A percentile compares a stretch with the other conserved stretches of the same genome.
Evolutionary conservation across 164 flowering plant species (phyloP).

Genomic region (grape (Vitis vinifera)): DNA sequence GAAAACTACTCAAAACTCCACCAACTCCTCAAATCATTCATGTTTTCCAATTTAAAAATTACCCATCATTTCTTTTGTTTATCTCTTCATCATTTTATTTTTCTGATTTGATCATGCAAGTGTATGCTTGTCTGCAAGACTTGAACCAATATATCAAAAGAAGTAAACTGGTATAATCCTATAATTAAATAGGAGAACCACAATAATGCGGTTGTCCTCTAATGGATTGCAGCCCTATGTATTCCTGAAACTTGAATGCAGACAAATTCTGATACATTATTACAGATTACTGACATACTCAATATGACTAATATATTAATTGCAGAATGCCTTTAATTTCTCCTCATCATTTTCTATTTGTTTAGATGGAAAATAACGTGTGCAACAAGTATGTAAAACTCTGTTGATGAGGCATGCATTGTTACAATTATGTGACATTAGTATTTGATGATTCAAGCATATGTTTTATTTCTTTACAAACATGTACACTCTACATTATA

Average conservation of each 20-base stretch:
- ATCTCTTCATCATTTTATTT: neutral
- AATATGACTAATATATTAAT: slow-evolving; percentile 1
- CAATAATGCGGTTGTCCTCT: slow-evolving; percentile 32
- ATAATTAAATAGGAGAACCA: slow-evolving; percentile 25
- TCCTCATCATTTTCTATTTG: neutral
- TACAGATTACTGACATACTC: neutral
- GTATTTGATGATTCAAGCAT: too few species aligned
- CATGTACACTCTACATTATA: too few species aligned
- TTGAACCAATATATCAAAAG: neutral
- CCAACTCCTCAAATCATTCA: slow-evolving; percentile 7
- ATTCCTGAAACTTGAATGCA: slow-evolving; percentile 10
- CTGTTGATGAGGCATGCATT: too few species aligned
- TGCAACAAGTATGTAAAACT: neutral
- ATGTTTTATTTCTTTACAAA: too few species aligned
- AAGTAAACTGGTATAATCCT: slow-evolving; percentile 2
- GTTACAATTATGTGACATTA: too few species aligned
- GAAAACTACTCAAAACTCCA: slow-evolving; percentile 12
- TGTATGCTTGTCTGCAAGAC: neutral
- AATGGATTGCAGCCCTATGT: neutral
- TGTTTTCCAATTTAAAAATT: neutral
- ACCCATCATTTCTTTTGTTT: slow-evolving; percentile 1
- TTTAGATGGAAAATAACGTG: slow-evolving; percentile 1
- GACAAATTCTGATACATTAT: slow-evolving; percentile 17
- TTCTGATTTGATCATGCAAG: neutral
- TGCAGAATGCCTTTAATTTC: neutral